phyloP scores from a whole-genome alignment of 345 rosid species.

The Rhodamnia argentea region DNA sequence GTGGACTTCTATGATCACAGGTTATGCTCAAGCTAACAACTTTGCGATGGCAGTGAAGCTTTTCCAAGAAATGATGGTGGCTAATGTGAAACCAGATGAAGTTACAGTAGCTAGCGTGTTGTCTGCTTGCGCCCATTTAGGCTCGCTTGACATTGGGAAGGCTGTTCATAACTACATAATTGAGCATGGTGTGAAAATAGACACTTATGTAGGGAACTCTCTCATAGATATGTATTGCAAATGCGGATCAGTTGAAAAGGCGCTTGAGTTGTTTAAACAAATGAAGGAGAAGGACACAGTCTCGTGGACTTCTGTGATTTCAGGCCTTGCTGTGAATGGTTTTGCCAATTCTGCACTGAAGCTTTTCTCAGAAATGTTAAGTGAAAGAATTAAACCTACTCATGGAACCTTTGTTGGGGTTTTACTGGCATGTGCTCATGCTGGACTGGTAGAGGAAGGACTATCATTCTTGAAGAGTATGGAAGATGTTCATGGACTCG shows the following conservation, averaged over 20 bases:
- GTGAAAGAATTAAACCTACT: conserved; percentile 26
- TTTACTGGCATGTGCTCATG: conserved; percentile 45
- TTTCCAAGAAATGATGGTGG: conserved; percentile 48
- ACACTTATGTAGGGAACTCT: conserved; percentile 36
- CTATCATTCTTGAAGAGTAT: conserved; percentile 34
- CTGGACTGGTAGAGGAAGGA: conserved; percentile 44
- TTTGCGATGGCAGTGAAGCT: conserved; percentile 33
- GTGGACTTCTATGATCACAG: conserved; percentile 66
- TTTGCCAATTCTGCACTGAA: conserved; percentile 31
- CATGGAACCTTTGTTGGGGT: conserved; percentile 43
- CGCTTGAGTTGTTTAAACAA: conserved; percentile 24
- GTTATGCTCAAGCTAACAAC: conserved; percentile 32
- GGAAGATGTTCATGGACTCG: conserved; percentile 30
- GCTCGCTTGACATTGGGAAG: conserved; percentile 33
- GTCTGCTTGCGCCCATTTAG: conserved; percentile 57
- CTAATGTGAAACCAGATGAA: conserved; percentile 41
- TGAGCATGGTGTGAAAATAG: conserved; percentile 12
- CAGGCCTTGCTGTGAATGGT: conserved; percentile 61
- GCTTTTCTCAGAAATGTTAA: conserved; percentile 35
- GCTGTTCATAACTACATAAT: conserved; percentile 32
- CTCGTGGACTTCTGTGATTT: conserved; percentile 54
- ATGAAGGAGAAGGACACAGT: conserved; percentile 39
- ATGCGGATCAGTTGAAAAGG: conserved; percentile 40
- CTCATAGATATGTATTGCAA: conserved; percentile 56
- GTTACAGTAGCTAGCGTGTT: conserved; percentile 45